Base-by-base conservation (phyloP, 129 eudicot genomes). In the Tagetes patula region DNA sequence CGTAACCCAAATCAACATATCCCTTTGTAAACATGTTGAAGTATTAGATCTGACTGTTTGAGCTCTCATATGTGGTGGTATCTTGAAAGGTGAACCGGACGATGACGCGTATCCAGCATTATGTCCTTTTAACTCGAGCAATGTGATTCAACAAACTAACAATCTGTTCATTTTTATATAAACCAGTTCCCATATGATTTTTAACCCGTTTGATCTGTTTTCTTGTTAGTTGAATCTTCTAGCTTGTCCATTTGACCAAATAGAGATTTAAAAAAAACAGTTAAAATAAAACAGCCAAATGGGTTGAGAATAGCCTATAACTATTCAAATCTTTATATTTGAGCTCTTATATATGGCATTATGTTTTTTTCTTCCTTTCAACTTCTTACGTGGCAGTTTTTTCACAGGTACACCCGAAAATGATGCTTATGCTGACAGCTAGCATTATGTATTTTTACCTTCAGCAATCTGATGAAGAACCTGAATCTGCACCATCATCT, bases 401-500 rank as follows among this genome's bases (percentile, higher is more conserved):
- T 62, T 77, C 53, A 53, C 86, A 91, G 96, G 96, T 91, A 34
- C 89, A 91, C 80, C 93, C 88, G 39, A 94, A 90, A 79, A 94
- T 94, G 98, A 90, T 94, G 84, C 96, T 92, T 41, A 85, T 83
- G 82, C 81, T 92, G 31, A 88, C 93, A 40, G 94, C 97, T 65
- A 92, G 96, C 79, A 88, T 94, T 33, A 94, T 94, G 98, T 90
- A 94, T 74, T 94, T 93, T 91, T 80, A 91, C 87, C 89, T 87
- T 79, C 96, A 90, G 73, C 98, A 90, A 59, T 47, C 77, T 7
- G 82, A 47, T 1, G 97, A 88, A 34, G 89, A 86, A 33, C 43
- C 84, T 0, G 89, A 86, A 36, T 80, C 87, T 34, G 67, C 96
- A 31, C 66, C 86, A 0, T 73, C 85, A 14, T 78, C 89, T 3